Percentiles rank a stretch among this genome's conserved stretches.
Evolutionary conservation across 441 rosid genomes (phyloP).

Genomic region (Capsella rubella): DNA sequence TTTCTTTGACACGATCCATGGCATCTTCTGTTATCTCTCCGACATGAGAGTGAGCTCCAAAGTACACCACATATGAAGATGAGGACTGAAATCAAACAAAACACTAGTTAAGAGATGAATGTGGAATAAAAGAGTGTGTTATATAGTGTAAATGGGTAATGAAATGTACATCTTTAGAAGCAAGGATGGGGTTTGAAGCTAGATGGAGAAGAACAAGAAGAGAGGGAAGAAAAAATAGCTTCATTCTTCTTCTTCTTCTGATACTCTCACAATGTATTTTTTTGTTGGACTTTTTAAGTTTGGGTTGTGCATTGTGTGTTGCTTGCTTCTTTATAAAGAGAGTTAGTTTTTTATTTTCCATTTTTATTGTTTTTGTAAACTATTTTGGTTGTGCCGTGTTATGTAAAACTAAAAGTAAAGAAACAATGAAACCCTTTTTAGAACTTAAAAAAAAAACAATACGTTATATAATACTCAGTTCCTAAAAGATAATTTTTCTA

Average conservation of each 20-base stretch:
- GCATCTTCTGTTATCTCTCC: constrained; percentile 46
- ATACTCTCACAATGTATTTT: constrained; percentile 1
- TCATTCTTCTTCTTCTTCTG: constrained; percentile 46
- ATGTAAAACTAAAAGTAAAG: neutral
- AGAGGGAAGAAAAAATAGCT: constrained; percentile 34
- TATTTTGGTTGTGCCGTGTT: neutral
- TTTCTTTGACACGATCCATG: constrained; percentile 48
- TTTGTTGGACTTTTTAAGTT: constrained; percentile 5
- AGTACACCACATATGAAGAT: constrained; percentile 64
- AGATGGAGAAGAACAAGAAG: constrained; percentile 40
- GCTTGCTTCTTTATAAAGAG: constrained; percentile 37
- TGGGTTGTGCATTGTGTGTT: neutral
- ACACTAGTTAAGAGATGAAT: neutral
- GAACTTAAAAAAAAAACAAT: neutral
- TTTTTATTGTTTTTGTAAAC: neutral
- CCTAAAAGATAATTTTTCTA: no score
- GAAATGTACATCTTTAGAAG: constrained; percentile 52
- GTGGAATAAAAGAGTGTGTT: constrained; percentile 2
- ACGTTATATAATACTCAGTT: no score
- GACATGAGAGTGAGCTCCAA: constrained; percentile 63
- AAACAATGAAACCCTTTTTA: neutral
- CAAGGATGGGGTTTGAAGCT: constrained; percentile 35
- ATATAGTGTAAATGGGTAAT: neutral
- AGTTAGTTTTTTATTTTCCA: neutral
- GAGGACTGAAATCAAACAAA: neutral